Evolutionary conservation across 1,284 basidiomycete genomes (phyloP).

Genomic region (Moniliella sp.): DNA sequence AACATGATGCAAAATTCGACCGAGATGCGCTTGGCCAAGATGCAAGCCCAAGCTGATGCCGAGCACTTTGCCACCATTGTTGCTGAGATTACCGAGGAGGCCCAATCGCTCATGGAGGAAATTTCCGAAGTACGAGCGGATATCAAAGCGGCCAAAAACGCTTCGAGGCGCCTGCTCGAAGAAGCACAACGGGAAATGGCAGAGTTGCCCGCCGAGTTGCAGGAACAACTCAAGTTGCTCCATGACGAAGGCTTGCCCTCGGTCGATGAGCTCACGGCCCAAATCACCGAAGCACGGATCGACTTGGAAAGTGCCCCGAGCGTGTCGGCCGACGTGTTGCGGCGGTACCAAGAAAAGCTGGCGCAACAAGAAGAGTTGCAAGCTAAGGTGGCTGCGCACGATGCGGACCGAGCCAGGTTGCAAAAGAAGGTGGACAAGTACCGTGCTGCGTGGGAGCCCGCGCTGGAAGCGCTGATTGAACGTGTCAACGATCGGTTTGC

Average conservation of each 20-base stretch:
- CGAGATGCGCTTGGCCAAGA: too few species aligned
- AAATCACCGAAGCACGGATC: not conserved
- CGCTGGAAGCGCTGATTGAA: constrained; percentile 50
- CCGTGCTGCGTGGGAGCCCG: constrained; percentile 67
- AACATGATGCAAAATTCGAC: too few species aligned
- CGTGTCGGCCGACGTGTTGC: constrained; percentile 36
- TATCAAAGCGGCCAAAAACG: not conserved
- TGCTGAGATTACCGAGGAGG: too few species aligned
- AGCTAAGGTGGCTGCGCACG: constrained; percentile 34
- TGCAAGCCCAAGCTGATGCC: too few species aligned
- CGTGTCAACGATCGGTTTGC: constrained; percentile 70
- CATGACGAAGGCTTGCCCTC: not conserved
- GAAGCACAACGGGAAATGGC: not conserved
- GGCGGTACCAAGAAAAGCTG: constrained; percentile 35
- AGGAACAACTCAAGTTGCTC: not conserved
- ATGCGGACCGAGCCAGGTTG: constrained; percentile 38
- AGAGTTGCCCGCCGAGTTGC: not conserved
- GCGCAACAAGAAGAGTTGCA: constrained; percentile 32
- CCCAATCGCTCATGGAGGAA: too few species aligned
- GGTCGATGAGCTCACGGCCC: not conserved
- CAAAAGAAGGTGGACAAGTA: constrained; percentile 38
- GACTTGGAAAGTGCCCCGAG: not conserved
- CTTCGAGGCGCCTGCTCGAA: not conserved
- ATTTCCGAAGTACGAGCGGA: too few species aligned
- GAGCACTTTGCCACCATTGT: too few species aligned